These are phyloP conservation scores for Colletotrichum magnum DNA, from an alignment of 2,329 filamentous ascomycete species.

Conservation along the genomic window DNA sequence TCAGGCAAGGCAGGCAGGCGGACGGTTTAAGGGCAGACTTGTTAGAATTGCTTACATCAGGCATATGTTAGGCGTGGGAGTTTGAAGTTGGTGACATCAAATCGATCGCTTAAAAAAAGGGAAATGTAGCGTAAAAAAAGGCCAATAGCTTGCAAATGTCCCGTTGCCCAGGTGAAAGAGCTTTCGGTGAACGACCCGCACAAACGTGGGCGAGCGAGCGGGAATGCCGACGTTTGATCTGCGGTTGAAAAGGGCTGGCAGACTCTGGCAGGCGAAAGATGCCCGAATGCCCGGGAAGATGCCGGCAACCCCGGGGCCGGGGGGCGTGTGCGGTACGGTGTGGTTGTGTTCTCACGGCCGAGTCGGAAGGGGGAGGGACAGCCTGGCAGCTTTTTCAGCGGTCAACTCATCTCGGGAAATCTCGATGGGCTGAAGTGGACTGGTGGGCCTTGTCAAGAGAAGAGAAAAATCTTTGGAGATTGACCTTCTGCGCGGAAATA, in stretches of 20 bases:
- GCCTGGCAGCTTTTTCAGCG: not conserved
- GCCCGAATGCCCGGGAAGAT: constrained; percentile 7
- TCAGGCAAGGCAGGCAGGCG: not conserved
- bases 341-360: not conserved
- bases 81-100: too few species aligned
- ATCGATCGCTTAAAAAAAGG: too few species aligned
- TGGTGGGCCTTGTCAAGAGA: not conserved
- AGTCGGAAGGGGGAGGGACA: not conserved
- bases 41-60: constrained; percentile 24
- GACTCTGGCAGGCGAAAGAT: constrained; percentile 17
- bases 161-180: not conserved
- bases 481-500: not conserved
- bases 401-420: not conserved
- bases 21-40: constrained; percentile 1
- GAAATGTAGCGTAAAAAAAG: too few species aligned
- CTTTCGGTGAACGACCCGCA: too few species aligned
- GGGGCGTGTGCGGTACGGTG: not conserved
- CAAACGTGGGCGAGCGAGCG: not conserved
- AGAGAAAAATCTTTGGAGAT: not conserved
- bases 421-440: constrained; percentile 9
- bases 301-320: constrained; percentile 16
- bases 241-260: constrained; percentile 12
- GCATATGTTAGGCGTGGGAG: constrained; percentile 6
- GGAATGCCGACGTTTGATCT: constrained; percentile 17
- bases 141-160: too few species aligned